Evolutionary conservation across 208 protist genomes (phyloP).

Genomic region (Leishmania turanica): DNA sequence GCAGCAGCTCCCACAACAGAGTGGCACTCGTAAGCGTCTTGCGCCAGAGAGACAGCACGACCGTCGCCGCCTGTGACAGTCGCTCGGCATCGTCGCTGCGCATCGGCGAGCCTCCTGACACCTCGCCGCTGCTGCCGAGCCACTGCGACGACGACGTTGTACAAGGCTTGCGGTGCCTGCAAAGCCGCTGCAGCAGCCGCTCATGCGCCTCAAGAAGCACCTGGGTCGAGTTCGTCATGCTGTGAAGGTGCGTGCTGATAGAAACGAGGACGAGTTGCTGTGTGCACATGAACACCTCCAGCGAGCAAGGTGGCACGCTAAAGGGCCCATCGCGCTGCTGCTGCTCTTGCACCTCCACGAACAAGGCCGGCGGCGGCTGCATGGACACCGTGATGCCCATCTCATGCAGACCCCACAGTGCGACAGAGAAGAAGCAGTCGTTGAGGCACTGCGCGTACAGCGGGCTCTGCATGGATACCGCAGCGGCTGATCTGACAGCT

Average conservation of each 20-base stretch:
- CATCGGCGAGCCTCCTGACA: background rate
- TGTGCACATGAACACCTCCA: constrained; percentile 31
- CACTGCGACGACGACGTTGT: constrained; percentile 7
- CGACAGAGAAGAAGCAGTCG: constrained; percentile 31
- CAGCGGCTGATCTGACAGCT: background rate
- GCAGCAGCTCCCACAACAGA: constrained; percentile 30
- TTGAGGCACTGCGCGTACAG: constrained; percentile 38
- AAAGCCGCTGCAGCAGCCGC: constrained; percentile 26
- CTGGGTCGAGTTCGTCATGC: constrained; percentile 23
- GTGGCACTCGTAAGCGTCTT: constrained; percentile 29
- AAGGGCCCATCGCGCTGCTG: background rate
- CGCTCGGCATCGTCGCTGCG: constrained; percentile 22
- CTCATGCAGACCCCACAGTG: constrained; percentile 38
- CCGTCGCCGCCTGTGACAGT: constrained; percentile 25
- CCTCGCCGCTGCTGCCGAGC: background rate
- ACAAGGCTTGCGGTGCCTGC: constrained; percentile 2
- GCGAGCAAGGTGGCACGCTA: constrained; percentile 11
- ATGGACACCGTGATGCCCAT: constrained; percentile 28
- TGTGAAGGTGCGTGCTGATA: constrained; percentile 17
- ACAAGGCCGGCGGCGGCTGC: constrained; percentile 28
- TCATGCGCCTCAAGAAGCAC: constrained; percentile 31
- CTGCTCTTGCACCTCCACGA: constrained; percentile 27
- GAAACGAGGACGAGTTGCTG: constrained; percentile 32
- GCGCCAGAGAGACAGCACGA: constrained; percentile 30
- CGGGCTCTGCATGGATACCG: constrained; percentile 11